These are phyloP conservation scores for Blastomyces silverae DNA, from an alignment of 2,329 filamentous ascomycete genomes.

Conservation along the genomic window DNA sequence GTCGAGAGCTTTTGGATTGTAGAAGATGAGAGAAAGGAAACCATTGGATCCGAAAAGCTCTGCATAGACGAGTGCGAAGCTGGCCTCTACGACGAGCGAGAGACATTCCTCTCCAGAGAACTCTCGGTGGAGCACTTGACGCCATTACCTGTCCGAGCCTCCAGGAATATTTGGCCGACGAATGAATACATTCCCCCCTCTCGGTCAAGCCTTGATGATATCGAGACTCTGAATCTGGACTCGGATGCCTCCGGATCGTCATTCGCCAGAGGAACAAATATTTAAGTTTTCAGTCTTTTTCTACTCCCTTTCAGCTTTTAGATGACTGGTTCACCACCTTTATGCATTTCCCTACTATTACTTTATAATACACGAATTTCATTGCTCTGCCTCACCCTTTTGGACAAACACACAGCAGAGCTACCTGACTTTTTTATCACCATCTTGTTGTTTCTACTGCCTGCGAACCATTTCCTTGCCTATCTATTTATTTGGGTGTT, in stretches of 20 bases:
- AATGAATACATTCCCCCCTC: background rate
- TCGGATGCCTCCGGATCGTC: background rate
- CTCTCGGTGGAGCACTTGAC: conserved; percentile 6
- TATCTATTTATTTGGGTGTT: background rate
- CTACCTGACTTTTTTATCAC: background rate
- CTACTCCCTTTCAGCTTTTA: background rate
- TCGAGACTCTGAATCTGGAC: conserved; percentile 8
- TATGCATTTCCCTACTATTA: background rate
- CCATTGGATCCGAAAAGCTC: conserved; percentile 15
- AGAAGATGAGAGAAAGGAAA: conserved; percentile 47
- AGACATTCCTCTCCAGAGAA: background rate
- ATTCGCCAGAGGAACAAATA: background rate
- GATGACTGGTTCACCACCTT: conserved; percentile 6
- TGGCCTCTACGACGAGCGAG: conserved; percentile 20
- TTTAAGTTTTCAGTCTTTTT: conserved; percentile 1
- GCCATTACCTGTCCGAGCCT: background rate
- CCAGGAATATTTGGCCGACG: background rate
- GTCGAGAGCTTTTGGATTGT: conserved; percentile 68
- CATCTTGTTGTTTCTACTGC: background rate
- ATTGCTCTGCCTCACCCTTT: background rate
- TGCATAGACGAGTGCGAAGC: conserved; percentile 28
- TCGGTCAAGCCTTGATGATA: conserved; percentile 9
- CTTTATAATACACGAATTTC: conserved; percentile 9
- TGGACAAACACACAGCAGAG: background rate
- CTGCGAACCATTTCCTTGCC: background rate